Percentiles rank a stretch among this genome's conserved stretches.
These are phyloP conservation scores for Penicillium griseofulvum DNA, from an alignment of 2,329 filamentous ascomycete genomes.

Conservation along the genomic window DNA sequence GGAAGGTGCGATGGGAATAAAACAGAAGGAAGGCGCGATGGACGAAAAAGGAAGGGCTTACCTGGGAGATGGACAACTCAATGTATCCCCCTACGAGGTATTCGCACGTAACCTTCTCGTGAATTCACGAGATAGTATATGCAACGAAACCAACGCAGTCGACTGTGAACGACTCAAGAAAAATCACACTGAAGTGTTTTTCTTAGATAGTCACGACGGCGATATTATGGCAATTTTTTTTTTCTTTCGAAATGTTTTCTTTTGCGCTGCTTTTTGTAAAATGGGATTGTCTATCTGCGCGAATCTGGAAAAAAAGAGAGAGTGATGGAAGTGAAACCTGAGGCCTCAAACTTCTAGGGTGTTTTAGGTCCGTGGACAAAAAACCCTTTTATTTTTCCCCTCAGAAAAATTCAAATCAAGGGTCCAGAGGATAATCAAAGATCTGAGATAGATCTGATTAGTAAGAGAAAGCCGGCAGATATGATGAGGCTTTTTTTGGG, in stretches of 20 bases:
- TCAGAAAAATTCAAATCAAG: constrained; percentile 6
- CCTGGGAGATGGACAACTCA: constrained; percentile 93
- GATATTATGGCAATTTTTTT: constrained; percentile 19
- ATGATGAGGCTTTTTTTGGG: constrained; percentile 15
- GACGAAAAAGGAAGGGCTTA: constrained; percentile 31
- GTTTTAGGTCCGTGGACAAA: constrained; percentile 1
- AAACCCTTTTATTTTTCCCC: constrained; percentile 1
- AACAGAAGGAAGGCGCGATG: neutral
- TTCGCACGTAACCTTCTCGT: constrained; percentile 12
- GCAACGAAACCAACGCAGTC: constrained; percentile 9
- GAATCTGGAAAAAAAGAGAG: constrained; percentile 27
- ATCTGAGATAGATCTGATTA: constrained; percentile 16
- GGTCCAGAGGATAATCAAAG: constrained; percentile 6
- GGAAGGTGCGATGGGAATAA: neutral
- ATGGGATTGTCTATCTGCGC: constrained; percentile 28
- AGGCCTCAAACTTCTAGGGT: constrained; percentile 5
- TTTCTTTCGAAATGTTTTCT: constrained; percentile 15
- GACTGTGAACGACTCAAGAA: constrained; percentile 17
- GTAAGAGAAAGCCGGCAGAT: constrained; percentile 23
- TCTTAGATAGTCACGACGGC: constrained; percentile 17
- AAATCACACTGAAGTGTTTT: constrained; percentile 43
- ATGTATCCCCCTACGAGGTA: constrained; percentile 74
- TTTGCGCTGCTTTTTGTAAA: constrained; percentile 14
- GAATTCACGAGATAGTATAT: constrained; percentile 13
- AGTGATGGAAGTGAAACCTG: constrained; percentile 21